phyloP scores from a whole-genome alignment of 2,329 filamentous ascomycete species.

The Passalora sequoiae region DNA sequence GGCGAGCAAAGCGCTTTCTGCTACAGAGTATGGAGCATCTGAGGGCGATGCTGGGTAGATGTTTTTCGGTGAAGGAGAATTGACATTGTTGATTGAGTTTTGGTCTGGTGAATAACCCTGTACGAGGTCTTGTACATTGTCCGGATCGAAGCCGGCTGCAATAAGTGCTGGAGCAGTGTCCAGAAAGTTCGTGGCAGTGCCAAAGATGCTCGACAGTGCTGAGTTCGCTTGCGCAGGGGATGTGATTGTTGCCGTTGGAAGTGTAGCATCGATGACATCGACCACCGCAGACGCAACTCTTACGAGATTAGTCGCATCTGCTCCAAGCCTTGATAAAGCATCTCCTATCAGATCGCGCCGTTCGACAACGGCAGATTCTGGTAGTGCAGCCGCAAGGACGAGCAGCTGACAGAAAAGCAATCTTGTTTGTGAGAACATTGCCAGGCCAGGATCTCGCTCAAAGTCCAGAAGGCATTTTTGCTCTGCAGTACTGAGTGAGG shows the following conservation, averaged over 20 bases:
- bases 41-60: constrained; percentile 37
- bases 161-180: constrained; percentile 3
- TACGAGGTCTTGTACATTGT: constrained; percentile 13
- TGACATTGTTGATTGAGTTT: constrained; percentile 29
- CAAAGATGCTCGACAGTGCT: constrained; percentile 2
- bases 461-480: too few relatives aligned
- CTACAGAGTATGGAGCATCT: constrained; percentile 48
- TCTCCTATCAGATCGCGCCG: neutral
- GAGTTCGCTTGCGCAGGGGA: constrained; percentile 3
- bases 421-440: too few relatives aligned
- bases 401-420: neutral
- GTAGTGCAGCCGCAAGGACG: neutral
- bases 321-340: neutral
- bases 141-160: constrained; percentile 8
- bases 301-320: neutral
- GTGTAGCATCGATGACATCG: constrained; percentile 4
- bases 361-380: neutral
- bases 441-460: too few relatives aligned
- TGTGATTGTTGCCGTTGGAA: constrained; percentile 6
- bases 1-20: constrained; percentile 44
- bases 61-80: constrained; percentile 21
- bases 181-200: constrained; percentile 2
- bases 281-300: constrained; percentile 1
- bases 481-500: too few relatives aligned
- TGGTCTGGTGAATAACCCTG: constrained; percentile 13